Conservation (phyloP, 768 basidiomycete genomes). For the Tylopilus vinaceipallidus region DNA sequence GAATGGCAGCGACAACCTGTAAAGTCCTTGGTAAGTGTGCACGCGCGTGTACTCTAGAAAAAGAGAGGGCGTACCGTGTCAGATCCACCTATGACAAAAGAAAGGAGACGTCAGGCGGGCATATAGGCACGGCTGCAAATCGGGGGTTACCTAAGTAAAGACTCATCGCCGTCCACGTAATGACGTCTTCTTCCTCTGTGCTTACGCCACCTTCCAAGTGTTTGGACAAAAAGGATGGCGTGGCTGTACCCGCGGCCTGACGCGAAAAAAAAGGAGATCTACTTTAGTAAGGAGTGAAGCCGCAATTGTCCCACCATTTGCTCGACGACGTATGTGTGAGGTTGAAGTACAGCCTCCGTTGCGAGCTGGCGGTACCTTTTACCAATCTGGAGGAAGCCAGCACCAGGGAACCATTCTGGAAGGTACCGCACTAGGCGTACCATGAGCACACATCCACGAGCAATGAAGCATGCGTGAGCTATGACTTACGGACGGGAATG, state of each 20-base stretch:
- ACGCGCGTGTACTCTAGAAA: no score
- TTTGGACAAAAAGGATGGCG: slow-evolving; percentile 18
- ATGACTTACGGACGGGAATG: slow-evolving; percentile 18
- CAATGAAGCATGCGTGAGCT: no score
- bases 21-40: no score
- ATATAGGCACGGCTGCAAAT: no score
- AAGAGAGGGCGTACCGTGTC: no score
- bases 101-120: no score
- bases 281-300: no score
- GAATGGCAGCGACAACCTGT: slow-evolving; percentile 14
- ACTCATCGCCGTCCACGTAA: slow-evolving; percentile 17
- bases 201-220: slow-evolving; percentile 11
- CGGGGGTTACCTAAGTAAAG: slow-evolving; percentile 10
- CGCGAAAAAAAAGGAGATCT: not conserved
- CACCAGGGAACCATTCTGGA: slow-evolving; percentile 37
- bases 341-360: slow-evolving; percentile 43
- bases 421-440: slow-evolving; percentile 25
- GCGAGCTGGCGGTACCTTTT: slow-evolving; percentile 30
- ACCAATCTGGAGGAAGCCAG: slow-evolving; percentile 33
- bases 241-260: slow-evolving; percentile 18
- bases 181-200: slow-evolving; percentile 19
- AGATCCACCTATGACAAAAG: slow-evolving; percentile 39
- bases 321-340: slow-evolving; percentile 43
- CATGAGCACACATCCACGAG: not conserved
- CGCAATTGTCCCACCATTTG: no score